Evolutionary conservation across 2,329 filamentous ascomycete genomes (phyloP).

Genomic region (Emydomyces testavorans): DNA sequence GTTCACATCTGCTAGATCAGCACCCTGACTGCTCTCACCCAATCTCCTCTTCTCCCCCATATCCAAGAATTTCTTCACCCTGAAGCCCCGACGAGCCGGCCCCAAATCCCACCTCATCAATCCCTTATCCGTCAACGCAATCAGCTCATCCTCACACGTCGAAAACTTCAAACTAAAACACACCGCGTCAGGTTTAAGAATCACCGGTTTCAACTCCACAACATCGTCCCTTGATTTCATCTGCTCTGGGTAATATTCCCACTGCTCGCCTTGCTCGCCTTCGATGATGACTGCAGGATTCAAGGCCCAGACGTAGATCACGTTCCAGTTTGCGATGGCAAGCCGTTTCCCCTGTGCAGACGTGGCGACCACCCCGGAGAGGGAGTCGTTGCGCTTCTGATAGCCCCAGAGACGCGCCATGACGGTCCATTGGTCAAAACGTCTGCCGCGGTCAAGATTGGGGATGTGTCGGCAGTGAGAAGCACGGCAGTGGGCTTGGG

Average conservation of each 20-base stretch:
- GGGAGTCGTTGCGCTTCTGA: constrained; percentile 22
- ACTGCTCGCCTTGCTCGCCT: constrained; percentile 18
- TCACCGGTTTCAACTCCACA: constrained; percentile 26
- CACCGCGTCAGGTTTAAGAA: constrained; percentile 29
- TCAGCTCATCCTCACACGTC: constrained; percentile 28
- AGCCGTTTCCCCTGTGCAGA: constrained; percentile 30
- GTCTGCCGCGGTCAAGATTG: constrained; percentile 33
- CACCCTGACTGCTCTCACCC: not conserved
- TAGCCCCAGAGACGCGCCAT: constrained; percentile 31
- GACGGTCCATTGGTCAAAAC: constrained; percentile 28
- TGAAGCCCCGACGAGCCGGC: constrained; percentile 21
- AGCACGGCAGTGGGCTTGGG: constrained; percentile 23
- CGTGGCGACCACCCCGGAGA: constrained; percentile 30
- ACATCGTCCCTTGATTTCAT: constrained; percentile 17
- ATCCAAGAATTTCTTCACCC: constrained; percentile 13
- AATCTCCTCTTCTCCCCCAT: constrained; percentile 1
- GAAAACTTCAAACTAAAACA: constrained; percentile 29
- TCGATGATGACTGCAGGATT: constrained; percentile 29
- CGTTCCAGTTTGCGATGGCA: constrained; percentile 35
- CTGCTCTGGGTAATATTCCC: constrained; percentile 25
- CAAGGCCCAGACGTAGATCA: constrained; percentile 32
- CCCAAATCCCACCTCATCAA: constrained; percentile 31
- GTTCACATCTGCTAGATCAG: not conserved
- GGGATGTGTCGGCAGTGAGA: constrained; percentile 25
- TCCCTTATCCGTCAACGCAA: constrained; percentile 34